Evolutionary conservation across 768 basidiomycete genomes (phyloP).

Genomic region (Pisolithus marmoratus): DNA sequence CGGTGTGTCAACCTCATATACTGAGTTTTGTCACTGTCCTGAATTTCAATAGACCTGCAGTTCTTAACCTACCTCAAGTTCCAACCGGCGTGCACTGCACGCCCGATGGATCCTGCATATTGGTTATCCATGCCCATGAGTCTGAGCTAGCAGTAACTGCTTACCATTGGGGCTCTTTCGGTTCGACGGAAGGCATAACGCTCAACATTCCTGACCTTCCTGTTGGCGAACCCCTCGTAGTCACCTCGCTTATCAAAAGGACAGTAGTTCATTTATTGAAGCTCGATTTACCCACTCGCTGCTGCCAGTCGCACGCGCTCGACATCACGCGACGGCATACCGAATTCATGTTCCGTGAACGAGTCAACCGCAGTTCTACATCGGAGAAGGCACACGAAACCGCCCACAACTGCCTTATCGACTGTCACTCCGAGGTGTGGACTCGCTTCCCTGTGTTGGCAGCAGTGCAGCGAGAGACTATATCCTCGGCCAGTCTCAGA

Average conservation of each 20-base stretch:
- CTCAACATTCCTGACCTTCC: constrained; percentile 28
- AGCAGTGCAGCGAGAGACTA: constrained; percentile 43
- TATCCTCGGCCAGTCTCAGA: constrained; percentile 30
- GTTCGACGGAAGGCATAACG: constrained; percentile 40
- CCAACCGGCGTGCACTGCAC: constrained; percentile 39
- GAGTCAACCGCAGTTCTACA: constrained; percentile 17
- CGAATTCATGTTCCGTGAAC: constrained; percentile 50
- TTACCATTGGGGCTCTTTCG: constrained; percentile 56
- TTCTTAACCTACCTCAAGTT: constrained; percentile 30
- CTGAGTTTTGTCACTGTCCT: background rate
- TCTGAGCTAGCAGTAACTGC: constrained; percentile 26
- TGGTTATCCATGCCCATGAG: constrained; percentile 26
- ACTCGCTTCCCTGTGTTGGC: constrained; percentile 54
- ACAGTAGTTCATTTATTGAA: constrained; percentile 38
- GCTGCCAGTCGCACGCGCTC: constrained; percentile 39
- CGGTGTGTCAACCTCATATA: constrained; percentile 29
- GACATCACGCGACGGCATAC: constrained; percentile 51
- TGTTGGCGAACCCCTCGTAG: constrained; percentile 13
- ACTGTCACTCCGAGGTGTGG: constrained; percentile 55
- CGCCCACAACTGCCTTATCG: constrained; percentile 45
- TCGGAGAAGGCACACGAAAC: constrained; percentile 5
- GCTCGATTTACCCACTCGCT: constrained; percentile 28
- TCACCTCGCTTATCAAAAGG: constrained; percentile 44
- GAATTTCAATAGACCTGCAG: constrained; percentile 35
- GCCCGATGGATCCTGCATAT: constrained; percentile 50